These are phyloP conservation scores for Pezicula radicicola DNA, from an alignment of 2,329 filamentous ascomycete species.

Conservation along the genomic window DNA sequence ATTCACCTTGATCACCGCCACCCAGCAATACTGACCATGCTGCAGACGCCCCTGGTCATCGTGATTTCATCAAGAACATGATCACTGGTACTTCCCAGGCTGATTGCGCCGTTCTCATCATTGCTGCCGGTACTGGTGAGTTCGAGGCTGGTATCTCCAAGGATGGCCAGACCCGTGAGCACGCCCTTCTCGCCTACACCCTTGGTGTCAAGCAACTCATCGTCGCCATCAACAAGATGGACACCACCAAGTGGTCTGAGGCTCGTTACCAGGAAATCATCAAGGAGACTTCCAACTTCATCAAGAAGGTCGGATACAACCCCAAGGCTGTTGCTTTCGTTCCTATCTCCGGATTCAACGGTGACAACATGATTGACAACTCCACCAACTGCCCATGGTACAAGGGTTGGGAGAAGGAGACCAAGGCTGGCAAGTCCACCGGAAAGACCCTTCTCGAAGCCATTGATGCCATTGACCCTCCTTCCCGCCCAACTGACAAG, in stretches of 20 bases:
- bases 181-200: slow-evolving; percentile 99
- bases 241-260: slow-evolving; percentile 98
- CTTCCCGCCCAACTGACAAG: slow-evolving; percentile 95
- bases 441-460: slow-evolving; percentile 99
- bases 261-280: slow-evolving; percentile 97
- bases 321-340: slow-evolving; percentile 98
- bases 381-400: slow-evolving; percentile 99
- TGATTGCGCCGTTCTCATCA: slow-evolving; percentile 99
- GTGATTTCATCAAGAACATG: slow-evolving; percentile 99
- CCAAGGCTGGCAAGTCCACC: slow-evolving; percentile 77
- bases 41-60: slow-evolving; percentile 92
- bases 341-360: slow-evolving; percentile 99
- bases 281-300: slow-evolving; percentile 99
- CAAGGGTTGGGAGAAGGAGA: slow-evolving; percentile 99
- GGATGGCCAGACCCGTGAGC: slow-evolving; percentile 99
- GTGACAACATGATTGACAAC: slow-evolving; percentile 96
- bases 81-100: slow-evolving; percentile 99
- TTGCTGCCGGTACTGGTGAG: slow-evolving; percentile 99
- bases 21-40: slow-evolving; percentile 5
- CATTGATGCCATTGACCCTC: slow-evolving; percentile 93
- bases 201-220: slow-evolving; percentile 99
- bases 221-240: slow-evolving; percentile 99
- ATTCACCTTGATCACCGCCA: background rate
- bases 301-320: slow-evolving; percentile 99
- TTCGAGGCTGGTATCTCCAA: slow-evolving; percentile 99